Conservation (phyloP, 2,329 filamentous ascomycete species). For the Aspergillus neoniger region DNA sequence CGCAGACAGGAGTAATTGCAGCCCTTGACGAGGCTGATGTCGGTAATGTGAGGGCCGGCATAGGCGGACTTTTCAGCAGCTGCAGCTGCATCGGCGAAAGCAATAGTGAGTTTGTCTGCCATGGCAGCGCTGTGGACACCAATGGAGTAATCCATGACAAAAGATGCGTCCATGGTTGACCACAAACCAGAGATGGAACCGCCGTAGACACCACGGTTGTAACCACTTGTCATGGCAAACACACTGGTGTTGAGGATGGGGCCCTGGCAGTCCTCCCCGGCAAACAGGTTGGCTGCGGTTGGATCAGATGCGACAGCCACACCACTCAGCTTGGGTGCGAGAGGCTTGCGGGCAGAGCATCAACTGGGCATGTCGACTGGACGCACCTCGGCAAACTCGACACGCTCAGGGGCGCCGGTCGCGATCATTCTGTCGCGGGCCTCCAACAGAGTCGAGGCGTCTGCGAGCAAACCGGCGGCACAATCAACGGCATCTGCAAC, state of each 20-base stretch:
- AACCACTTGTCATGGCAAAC: not conserved
- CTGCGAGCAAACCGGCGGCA: not conserved
- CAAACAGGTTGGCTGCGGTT: not conserved
- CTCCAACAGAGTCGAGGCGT: not conserved
- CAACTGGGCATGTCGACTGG: not conserved
- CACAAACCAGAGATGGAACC: not conserved
- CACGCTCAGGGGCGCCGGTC: not conserved
- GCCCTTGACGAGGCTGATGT: not conserved
- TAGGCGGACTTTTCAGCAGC: not conserved
- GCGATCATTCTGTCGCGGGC: not conserved
- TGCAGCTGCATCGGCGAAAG: not conserved
- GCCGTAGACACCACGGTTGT: conserved; percentile 1
- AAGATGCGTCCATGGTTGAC: not conserved
- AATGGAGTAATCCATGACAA: conserved; percentile 1
- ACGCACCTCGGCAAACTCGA: not conserved
- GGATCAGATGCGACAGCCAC: not conserved
- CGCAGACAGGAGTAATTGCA: not conserved
- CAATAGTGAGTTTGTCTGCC: not conserved
- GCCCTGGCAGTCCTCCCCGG: not conserved
- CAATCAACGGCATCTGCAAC: conserved; percentile 6
- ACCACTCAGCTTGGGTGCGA: not conserved
- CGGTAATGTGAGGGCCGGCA: not conserved
- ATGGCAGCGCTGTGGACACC: not conserved
- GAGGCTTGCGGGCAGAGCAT: not conserved
- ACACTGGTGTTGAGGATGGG: not conserved